Percentiles rank a stretch among this genome's conserved stretches.
Evolutionary conservation across 305 asterid species (phyloP).

Genomic region (Plantago coronopus): DNA sequence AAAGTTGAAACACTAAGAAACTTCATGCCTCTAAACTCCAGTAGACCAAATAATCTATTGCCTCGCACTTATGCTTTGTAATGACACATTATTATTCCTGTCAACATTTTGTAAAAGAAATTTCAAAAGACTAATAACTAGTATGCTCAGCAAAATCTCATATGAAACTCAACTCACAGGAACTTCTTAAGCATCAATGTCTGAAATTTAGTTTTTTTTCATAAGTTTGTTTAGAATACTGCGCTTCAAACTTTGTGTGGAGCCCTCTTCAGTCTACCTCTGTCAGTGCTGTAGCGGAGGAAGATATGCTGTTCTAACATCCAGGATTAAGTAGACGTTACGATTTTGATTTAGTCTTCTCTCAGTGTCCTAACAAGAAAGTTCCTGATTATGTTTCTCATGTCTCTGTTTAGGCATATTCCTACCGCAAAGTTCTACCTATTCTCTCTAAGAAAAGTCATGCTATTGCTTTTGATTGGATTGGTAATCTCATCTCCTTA

Average conservation of each 20-base stretch:
- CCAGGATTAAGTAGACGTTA: neutral
- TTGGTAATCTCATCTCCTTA: slow-evolving; percentile 47
- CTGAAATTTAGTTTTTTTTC: neutral
- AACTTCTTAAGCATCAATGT: too few relatives aligned
- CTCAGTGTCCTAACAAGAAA: neutral
- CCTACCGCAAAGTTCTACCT: slow-evolving; percentile 86
- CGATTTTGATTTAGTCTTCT: neutral
- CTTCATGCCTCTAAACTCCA: neutral
- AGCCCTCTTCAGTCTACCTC: neutral
- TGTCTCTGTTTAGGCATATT: slow-evolving; percentile 63
- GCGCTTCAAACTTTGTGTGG: neutral
- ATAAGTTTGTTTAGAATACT: neutral
- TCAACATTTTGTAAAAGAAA: too few relatives aligned
- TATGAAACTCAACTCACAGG: too few relatives aligned
- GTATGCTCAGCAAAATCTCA: neutral
- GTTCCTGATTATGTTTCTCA: slow-evolving; percentile 8
- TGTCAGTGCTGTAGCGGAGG: neutral
- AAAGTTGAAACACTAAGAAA: neutral
- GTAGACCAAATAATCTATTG: neutral
- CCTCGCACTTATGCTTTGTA: neutral
- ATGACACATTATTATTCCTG: neutral
- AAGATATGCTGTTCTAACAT: neutral
- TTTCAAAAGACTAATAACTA: too few relatives aligned
- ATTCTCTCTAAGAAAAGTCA: slow-evolving; percentile 70
- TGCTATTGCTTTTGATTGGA: slow-evolving; percentile 86